Evolutionary conservation across 2,329 filamentous ascomycete genomes (phyloP).

Genomic region (Didymella lethalis): DNA sequence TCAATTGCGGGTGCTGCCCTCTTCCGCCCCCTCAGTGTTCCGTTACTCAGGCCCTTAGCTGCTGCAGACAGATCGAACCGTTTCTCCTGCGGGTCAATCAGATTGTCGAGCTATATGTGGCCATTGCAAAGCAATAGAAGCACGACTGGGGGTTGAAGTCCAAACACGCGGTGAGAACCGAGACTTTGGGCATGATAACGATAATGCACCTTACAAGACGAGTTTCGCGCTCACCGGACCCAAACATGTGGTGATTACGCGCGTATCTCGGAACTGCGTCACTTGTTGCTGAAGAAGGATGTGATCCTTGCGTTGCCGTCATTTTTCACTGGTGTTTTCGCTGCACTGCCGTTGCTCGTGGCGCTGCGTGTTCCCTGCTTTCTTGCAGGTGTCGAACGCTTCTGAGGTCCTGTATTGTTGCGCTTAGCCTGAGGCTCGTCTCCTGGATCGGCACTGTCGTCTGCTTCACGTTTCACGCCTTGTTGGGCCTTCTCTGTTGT

Average conservation of each 20-base stretch:
- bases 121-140: neutral
- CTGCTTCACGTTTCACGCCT: conserved; percentile 56
- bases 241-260: conserved; percentile 15
- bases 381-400: conserved; percentile 38
- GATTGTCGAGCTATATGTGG: neutral
- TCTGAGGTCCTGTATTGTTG: conserved; percentile 36
- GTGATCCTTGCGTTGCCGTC: conserved; percentile 66
- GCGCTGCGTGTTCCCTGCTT: conserved; percentile 62
- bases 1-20: neutral
- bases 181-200: neutral
- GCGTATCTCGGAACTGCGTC: conserved; percentile 23
- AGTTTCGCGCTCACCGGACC: conserved; percentile 28
- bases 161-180: neutral
- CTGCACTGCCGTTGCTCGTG: conserved; percentile 61
- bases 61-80: neutral
- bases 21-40: conserved; percentile 2
- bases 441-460: conserved; percentile 42
- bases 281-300: conserved; percentile 63
- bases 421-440: conserved; percentile 52
- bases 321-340: conserved; percentile 54
- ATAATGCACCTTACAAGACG: neutral
- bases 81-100: neutral
- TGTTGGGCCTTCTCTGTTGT: conserved; percentile 32
- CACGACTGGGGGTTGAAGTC: neutral
- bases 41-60: conserved; percentile 2